Evolutionary conservation across 2,329 filamentous ascomycete genomes (phyloP), one percentile per base, ranked within the genome.

Genomic region (Arthrobotrys megalospora): DNA sequence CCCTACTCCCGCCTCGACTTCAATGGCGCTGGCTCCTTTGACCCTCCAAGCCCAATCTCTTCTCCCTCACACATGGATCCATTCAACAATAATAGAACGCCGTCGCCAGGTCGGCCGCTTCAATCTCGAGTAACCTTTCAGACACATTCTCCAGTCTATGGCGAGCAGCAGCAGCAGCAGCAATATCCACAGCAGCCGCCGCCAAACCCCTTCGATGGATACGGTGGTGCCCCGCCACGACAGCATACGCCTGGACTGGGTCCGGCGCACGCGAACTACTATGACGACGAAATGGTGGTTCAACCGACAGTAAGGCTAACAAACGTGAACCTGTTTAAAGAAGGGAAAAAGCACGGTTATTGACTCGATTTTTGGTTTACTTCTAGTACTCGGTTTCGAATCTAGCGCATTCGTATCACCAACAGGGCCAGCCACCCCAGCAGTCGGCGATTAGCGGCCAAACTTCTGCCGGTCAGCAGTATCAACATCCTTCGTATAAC

Each of bases 311-410:
- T 78, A 72, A 36, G 75, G n/a, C 14, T n/a, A 14, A 19, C 14
- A 43, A 14, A 50, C 16, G 38, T 45, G 32, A 34, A 63, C 48
- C 14, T 6, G 28, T 43, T 28, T 47, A 64, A 58, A 16, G 60
- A 3, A 68, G 16, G 21, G 12, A 28, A 43, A 62, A 68, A 34
- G 47, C 2, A 36, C 45, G 52, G 45, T 76, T 38, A 76, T 64
- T 77, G 12, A 71, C 73, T 68, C 72, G 21, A 55, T 58, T 38
- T 48, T 60, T 58, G 36, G 6, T 28, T 48, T 34, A 5, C 12
- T 50, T 55, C 47, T 81, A 91, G 89, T 93, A 92, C 83, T 92
- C 91, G 2, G 91, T 93, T 21, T 88, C 91, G 80, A 90, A 91
- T 83, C 88, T 93, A 45, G 85, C 87, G 62, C 87, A 88, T 81